Percentiles rank a stretch among this genome's conserved stretches.
Evolutionary conservation across 345 rosid genomes (phyloP).

Genomic region (Citrus trifoliata): DNA sequence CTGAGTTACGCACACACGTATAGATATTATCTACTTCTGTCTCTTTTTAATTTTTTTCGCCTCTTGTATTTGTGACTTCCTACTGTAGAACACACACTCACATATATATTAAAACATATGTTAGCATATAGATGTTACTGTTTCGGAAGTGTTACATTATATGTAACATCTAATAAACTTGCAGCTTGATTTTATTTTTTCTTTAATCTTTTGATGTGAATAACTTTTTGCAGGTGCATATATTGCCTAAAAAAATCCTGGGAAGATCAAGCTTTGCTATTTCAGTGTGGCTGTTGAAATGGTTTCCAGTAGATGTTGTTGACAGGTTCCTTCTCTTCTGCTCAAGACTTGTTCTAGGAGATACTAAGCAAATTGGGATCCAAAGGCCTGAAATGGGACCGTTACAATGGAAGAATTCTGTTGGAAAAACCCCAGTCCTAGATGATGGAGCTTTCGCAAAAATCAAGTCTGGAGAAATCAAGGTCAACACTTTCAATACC

Average conservation of each 20-base stretch:
- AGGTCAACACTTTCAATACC: constrained; percentile 27
- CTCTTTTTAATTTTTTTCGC: no score
- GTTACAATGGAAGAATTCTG: constrained; percentile 47
- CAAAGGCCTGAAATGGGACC: constrained; percentile 66
- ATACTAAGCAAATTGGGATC: constrained; percentile 50
- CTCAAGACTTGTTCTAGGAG: constrained; percentile 45
- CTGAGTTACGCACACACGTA: no score
- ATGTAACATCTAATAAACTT: no score
- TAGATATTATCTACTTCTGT: background rate
- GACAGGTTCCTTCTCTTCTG: constrained; percentile 51
- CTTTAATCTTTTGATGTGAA: no score
- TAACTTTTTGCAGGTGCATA: constrained; percentile 44
- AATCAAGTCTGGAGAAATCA: constrained; percentile 55
- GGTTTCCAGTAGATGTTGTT: constrained; percentile 51
- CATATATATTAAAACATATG: no score
- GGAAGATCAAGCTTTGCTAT: constrained; percentile 61
- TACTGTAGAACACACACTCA: background rate
- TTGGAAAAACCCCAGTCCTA: constrained; percentile 69
- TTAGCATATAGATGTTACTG: no score
- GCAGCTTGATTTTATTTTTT: no score
- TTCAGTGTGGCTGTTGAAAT: constrained; percentile 55
- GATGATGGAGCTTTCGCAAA: constrained; percentile 59
- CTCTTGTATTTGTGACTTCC: background rate
- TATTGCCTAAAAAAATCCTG: constrained; percentile 59
- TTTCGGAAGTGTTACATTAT: no score